Evolutionary conservation across 495 filamentous ascomycete genomes (phyloP).

Genomic region (Penicillium daleae): DNA sequence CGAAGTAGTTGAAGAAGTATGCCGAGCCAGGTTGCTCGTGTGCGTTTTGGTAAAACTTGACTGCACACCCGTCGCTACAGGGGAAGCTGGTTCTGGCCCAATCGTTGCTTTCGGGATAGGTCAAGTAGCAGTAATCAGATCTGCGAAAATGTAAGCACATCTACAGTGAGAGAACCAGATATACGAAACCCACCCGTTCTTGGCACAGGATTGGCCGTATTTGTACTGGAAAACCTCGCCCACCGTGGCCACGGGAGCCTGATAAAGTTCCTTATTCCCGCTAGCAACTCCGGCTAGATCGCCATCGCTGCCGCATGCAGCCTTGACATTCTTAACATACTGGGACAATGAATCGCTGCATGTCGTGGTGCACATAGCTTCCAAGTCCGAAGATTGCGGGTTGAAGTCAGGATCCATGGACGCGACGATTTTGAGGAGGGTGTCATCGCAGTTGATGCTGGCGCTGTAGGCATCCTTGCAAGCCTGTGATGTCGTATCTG

Average conservation of each 20-base stretch:
- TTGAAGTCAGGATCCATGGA: constrained; percentile 31
- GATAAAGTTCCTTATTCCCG: constrained; percentile 17
- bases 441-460: constrained; percentile 34
- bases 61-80: constrained; percentile 30
- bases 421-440: constrained; percentile 30
- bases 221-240: constrained; percentile 37
- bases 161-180: constrained; percentile 3
- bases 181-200: constrained; percentile 22
- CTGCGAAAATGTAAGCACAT: constrained; percentile 23
- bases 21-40: constrained; percentile 31
- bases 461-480: constrained; percentile 40
- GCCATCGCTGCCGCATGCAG: constrained; percentile 25
- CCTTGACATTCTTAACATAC: constrained; percentile 35
- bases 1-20: constrained; percentile 29
- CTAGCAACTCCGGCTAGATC: constrained; percentile 27
- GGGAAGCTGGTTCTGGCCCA: constrained; percentile 27
- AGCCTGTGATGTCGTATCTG: constrained; percentile 31
- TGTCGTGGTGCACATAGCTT: constrained; percentile 31
- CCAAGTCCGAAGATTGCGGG: constrained; percentile 26
- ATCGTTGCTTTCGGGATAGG: constrained; percentile 20
- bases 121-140: constrained; percentile 32
- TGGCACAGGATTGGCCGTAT: constrained; percentile 32
- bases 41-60: constrained; percentile 32
- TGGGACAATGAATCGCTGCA: constrained; percentile 32
- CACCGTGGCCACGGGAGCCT: constrained; percentile 28